Base-by-base conservation (phyloP, 2,329 filamentous ascomycete genomes). In the Mariannaea sp. region DNA sequence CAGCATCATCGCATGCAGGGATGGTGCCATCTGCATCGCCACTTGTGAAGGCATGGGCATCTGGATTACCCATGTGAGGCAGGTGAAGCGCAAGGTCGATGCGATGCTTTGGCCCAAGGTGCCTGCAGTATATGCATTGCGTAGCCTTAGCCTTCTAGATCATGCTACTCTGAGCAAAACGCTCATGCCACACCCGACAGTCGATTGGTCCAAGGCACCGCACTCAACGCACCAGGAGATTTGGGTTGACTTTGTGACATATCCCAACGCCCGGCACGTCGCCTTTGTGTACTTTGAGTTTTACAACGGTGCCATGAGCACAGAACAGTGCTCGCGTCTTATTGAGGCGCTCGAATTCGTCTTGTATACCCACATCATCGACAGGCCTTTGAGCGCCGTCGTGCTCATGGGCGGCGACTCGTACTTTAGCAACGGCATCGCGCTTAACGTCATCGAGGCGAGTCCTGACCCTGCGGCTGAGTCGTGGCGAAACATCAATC, bases 301-400 rank as follows among this genome's bases (percentile, higher is more conserved):
- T 27, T 59, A 59, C 24, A 59, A 59, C 10, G 57, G 57, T 3
- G 53, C 57, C 14, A 59, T 59, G 57, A 57, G 53, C 35, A 59
- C 57, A 0, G 19, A 36, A 4, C 53, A 59, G 41, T 59, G 57
- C 30, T 59, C 53, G 10, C 53, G 53, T 13, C 53, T 59, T 4
- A 39, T 59, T 8, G 49, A 59, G 27, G 53, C 56, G 2, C 49
- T 59, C 3, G 41, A 59, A 5, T 49, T 13, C 5, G 53, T 57
- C 13, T 29, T 20, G 9, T 35, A 29, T 9, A 43, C 41, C 9
- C 24, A 43, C 17, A 27, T 43, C 27, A 17, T 43, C 26, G 42
- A 45, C 17, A 45, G 29, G 14, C 29, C 16, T 16, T 29, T 49
- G n/a, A 10, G 56, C 17, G 49, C 53, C 7, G 42, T 59, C 6